Percentiles rank a stretch among this genome's conserved stretches.
phyloP scores from a whole-genome alignment of 2,329 filamentous ascomycete genomes.

The Colletotrichum sansevieriae region DNA sequence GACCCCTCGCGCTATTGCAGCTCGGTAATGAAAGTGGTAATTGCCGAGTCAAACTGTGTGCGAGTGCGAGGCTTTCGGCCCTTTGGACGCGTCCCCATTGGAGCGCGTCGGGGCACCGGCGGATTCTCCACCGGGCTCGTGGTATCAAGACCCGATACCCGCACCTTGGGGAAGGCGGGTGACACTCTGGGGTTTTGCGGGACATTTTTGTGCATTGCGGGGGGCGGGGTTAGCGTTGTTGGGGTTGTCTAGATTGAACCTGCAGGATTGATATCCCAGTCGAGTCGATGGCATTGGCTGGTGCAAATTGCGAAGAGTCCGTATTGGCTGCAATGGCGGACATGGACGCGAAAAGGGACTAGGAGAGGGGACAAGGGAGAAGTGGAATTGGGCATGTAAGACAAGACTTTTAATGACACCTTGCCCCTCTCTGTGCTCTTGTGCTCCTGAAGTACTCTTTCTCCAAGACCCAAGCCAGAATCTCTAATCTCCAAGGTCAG shows the following conservation, averaged over 20 bases:
- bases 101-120: conserved; percentile 29
- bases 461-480: background rate
- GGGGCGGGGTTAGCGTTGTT: conserved; percentile 30
- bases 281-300: background rate
- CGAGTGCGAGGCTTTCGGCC: conserved; percentile 2
- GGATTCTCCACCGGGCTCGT: conserved; percentile 27
- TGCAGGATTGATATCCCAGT: conserved; percentile 26
- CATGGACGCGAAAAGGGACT: too few species aligned
- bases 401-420: conserved; percentile 31
- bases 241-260: conserved; percentile 22
- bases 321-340: conserved; percentile 17
- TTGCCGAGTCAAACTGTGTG: background rate
- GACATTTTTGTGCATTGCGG: conserved; percentile 24
- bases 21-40: too few species aligned
- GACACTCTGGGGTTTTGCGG: conserved; percentile 34
- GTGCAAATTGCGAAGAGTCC: too few species aligned
- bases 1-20: background rate
- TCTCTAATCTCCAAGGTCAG: background rate
- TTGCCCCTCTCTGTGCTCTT: conserved; percentile 11
- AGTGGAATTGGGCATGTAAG: conserved; percentile 2
- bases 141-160: conserved; percentile 28
- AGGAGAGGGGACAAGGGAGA: conserved; percentile 3
- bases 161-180: conserved; percentile 20
- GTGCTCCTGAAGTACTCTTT: background rate
- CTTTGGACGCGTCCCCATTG: conserved; percentile 27